phyloP scores from a whole-genome alignment of 108 stramenopile species.

The Discostella stelligeroides region DNA sequence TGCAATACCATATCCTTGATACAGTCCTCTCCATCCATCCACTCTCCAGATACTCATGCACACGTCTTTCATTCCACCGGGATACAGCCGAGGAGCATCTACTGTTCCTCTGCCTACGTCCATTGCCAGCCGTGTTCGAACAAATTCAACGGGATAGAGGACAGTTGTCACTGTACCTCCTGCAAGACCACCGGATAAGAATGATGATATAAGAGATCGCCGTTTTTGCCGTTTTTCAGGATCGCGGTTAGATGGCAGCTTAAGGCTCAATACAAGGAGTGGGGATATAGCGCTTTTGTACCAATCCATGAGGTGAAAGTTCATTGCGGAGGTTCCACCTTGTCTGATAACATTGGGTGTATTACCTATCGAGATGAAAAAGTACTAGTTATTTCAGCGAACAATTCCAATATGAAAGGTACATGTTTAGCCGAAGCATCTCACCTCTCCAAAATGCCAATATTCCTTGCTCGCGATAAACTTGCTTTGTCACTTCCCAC shows the following conservation, averaged over 20 bases:
- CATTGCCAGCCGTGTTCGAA: constrained; percentile 95
- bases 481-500: constrained; percentile 60
- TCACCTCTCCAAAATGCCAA: constrained; percentile 80
- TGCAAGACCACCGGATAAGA: constrained; percentile 95
- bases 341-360: constrained; percentile 76
- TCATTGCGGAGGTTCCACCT: constrained; percentile 79
- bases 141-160: constrained; percentile 96
- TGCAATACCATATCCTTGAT: constrained; percentile 97
- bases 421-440: neutral
- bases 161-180: constrained; percentile 94
- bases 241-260: constrained; percentile 46
- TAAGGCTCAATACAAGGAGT: constrained; percentile 36
- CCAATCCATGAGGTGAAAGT: constrained; percentile 82
- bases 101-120: constrained; percentile 81
- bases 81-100: constrained; percentile 54
- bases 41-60: constrained; percentile 57
- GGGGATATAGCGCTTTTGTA: constrained; percentile 68
- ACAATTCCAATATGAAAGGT: neutral
- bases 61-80: constrained; percentile 79
- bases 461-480: constrained; percentile 66
- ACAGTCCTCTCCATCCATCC: constrained; percentile 93
- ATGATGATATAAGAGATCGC: constrained; percentile 53
- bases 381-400: neutral
- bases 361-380: constrained; percentile 51
- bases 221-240: constrained; percentile 51